Evolutionary conservation across 2,329 filamentous ascomycete genomes (phyloP).

Genomic region (Trichocomaceae sp.): DNA sequence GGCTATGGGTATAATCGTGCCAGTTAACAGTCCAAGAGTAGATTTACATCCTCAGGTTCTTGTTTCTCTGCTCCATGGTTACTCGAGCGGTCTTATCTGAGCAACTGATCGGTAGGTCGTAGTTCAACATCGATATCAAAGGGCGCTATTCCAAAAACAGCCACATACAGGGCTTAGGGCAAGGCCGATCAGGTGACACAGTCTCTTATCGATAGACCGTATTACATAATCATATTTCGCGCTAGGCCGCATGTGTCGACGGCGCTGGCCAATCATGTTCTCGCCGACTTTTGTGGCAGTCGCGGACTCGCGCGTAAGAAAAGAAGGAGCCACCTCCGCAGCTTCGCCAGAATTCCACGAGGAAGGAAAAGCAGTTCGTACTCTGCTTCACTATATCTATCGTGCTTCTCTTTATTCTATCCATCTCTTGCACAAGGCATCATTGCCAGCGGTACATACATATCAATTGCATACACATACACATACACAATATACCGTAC

Average conservation of each 20-base stretch:
- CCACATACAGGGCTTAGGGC: neutral
- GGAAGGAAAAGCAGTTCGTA: no score
- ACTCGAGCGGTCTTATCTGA: neutral
- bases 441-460: neutral
- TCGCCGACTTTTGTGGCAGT: neutral
- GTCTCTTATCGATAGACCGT: constrained; percentile 8
- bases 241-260: constrained; percentile 1
- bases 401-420: neutral
- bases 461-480: neutral
- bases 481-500: no score
- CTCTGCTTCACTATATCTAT: no score
- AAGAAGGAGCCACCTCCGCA: neutral
- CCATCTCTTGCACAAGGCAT: neutral
- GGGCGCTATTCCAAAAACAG: neutral
- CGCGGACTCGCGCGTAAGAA: constrained; percentile 8
- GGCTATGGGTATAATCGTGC: constrained; percentile 5
- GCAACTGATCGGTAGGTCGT: no score
- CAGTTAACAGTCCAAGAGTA: neutral
- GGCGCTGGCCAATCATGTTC: constrained; percentile 3
- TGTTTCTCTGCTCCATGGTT: neutral
- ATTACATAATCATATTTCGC: neutral
- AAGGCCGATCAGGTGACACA: neutral
- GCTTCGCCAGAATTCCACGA: neutral
- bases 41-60: neutral
- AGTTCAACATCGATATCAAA: neutral